Conservation (phyloP, 192 early-diverging fungal genomes). For the Backusella parvicylindrica region DNA sequence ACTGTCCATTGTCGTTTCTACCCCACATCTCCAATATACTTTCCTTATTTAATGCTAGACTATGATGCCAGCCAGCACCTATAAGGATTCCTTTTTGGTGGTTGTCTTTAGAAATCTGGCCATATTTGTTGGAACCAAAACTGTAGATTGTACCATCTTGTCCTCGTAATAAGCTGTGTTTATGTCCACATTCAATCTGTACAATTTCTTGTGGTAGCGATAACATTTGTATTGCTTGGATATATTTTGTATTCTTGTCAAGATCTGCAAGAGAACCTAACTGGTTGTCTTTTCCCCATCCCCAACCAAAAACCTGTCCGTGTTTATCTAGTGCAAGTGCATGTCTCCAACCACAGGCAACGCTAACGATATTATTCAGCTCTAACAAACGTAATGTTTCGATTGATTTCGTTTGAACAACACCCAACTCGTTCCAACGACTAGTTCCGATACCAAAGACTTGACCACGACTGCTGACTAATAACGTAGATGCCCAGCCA, state of each 20-base stretch:
- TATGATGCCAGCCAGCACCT: slow-evolving; percentile 62
- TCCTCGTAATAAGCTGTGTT: slow-evolving; percentile 54
- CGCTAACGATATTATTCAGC: slow-evolving; percentile 31
- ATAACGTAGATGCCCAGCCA: slow-evolving; percentile 62
- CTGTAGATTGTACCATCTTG: slow-evolving; percentile 43
- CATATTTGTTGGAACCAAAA: slow-evolving; percentile 63
- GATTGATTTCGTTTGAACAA: slow-evolving; percentile 17
- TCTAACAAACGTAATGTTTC: slow-evolving; percentile 12
- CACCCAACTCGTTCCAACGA: slow-evolving; percentile 49
- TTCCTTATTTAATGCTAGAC: slow-evolving; percentile 28
- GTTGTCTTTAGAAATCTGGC: slow-evolving; percentile 44
- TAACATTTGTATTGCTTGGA: slow-evolving; percentile 17
- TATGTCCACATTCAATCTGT: slow-evolving; percentile 62
- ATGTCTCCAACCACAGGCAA: slow-evolving; percentile 68
- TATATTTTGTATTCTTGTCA: slow-evolving; percentile 21
- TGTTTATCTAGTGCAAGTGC: slow-evolving; percentile 47
- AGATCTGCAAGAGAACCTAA: slow-evolving; percentile 27
- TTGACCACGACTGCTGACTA: not conserved
- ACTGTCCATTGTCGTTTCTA: slow-evolving; percentile 70
- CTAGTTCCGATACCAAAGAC: slow-evolving; percentile 58
- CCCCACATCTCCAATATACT: slow-evolving; percentile 63
- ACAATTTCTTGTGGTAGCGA: slow-evolving; percentile 28
- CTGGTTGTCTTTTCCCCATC: slow-evolving; percentile 58
- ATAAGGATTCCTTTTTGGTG: slow-evolving; percentile 22
- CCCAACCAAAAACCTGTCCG: slow-evolving; percentile 46